Evolutionary conservation across 306 rosid genomes (phyloP).

Genomic region (Lotus japonicus): DNA sequence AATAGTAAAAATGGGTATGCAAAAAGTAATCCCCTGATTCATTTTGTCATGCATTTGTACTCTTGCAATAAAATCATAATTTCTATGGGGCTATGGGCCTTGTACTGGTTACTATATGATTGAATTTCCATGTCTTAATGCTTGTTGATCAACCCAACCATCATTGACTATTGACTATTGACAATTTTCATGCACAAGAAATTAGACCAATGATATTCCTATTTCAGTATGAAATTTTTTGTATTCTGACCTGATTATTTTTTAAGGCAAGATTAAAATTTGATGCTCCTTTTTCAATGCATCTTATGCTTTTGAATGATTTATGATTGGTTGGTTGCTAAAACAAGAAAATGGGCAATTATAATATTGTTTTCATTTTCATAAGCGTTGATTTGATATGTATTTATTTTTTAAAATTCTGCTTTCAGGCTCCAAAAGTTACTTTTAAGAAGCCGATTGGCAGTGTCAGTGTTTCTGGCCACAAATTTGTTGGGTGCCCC

Average conservation of each 20-base stretch:
- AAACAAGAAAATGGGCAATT: background rate
- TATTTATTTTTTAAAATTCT: background rate
- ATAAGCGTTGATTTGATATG: background rate
- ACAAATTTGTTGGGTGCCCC: constrained; percentile 55
- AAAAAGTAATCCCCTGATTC: too few species aligned
- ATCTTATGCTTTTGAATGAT: background rate
- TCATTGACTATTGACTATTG: background rate
- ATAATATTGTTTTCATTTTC: background rate
- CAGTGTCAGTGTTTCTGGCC: constrained; percentile 56
- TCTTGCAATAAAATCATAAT: background rate
- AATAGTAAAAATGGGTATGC: too few species aligned
- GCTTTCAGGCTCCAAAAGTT: constrained; percentile 48
- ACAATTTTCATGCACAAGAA: background rate
- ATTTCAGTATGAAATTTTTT: background rate
- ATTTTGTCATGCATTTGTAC: background rate
- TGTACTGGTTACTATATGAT: background rate
- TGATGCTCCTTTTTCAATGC: background rate
- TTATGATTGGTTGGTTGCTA: background rate
- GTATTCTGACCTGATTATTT: background rate
- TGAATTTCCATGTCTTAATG: too few species aligned
- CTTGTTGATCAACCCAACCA: too few species aligned
- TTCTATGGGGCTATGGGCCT: background rate
- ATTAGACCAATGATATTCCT: background rate
- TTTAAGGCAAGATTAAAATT: background rate
- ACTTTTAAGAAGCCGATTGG: constrained; percentile 52